Conservation (phyloP, 768 basidiomycete species). For the Leccinellum luteum region DNA sequence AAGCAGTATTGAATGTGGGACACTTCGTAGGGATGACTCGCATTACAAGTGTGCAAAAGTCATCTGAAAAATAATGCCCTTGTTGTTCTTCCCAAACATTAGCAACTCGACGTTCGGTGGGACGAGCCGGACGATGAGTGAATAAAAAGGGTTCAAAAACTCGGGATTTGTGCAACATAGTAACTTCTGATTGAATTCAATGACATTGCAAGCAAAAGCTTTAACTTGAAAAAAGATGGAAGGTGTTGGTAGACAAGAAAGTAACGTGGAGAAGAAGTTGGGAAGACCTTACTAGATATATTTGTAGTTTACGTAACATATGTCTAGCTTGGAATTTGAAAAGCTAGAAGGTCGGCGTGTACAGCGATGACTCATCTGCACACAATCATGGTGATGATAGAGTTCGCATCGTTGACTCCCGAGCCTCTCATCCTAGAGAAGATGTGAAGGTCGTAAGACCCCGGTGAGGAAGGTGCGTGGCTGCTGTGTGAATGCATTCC, state of each 20-base stretch:
- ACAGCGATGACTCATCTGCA: too few relatives aligned
- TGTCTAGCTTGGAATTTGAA: too few relatives aligned
- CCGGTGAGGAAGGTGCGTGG: too few relatives aligned
- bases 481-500: too few relatives aligned
- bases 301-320: neutral
- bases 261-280: too few relatives aligned
- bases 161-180: neutral
- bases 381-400: neutral
- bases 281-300: neutral
- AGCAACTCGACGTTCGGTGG: slow-evolving; percentile 51
- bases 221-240: neutral
- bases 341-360: too few relatives aligned
- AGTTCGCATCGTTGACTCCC: neutral
- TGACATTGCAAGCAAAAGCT: neutral
- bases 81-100: slow-evolving; percentile 47
- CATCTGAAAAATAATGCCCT: slow-evolving; percentile 58
- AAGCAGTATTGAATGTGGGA: neutral
- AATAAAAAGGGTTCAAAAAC: slow-evolving; percentile 37
- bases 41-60: slow-evolving; percentile 19
- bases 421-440: too few relatives aligned
- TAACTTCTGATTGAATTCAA: neutral
- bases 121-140: slow-evolving; percentile 43
- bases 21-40: neutral
- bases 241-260: neutral
- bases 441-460: too few relatives aligned